Base-by-base conservation (phyloP, 257 asterid species). In the Scutellaria baicalensis region DNA sequence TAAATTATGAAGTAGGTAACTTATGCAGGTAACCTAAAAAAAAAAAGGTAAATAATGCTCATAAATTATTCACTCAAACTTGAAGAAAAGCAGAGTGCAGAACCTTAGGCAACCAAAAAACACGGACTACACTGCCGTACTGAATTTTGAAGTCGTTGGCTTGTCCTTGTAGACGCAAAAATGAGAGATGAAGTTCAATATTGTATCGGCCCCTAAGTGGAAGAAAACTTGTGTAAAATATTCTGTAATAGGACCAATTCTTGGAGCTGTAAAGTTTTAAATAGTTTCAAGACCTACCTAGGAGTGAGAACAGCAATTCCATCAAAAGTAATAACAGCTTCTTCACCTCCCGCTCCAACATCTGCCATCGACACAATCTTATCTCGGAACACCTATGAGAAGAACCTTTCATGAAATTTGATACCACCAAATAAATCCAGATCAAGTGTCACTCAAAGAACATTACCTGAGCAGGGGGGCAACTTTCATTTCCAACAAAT, bases 91-190 rank as follows among this genome's bases (percentile, higher is more conserved):
- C 23, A 33, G 18, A 31, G 33, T 31, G 55, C 17, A 20, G 43
- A 47, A 75, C 79, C 79, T 75, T 75, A 62, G 79, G 79, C 75
- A 75, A 54, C 69, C 79, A 75, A 75, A 86, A 91, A 8, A 87
- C 85, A 45, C 97, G 96, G 58, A 87, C 85, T 49, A 91, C 89
- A 45, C 97, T 91, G 88, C 95, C 85, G 76, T 91, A 91, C 78
- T 91, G 97, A 66, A 91, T 91, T 75, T 91, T 91, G 75, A 91
- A 91, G 83, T 91, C 96, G 36, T 85, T 89, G 9, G 97, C 97
- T 80, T 91, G 97, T 64, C 96, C 97, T 87, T 89, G 97, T 59
- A 91, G 86, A 20, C 91, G 93, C 84, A 91, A 72, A 77, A 91
- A 91, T 45, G 79, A 75, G 42, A 75, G 70, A 68, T 75, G 75